Evolutionary conservation across 176 grass and related monocot species (phyloP).

Genomic region (Rhipidocladum racemiflorum): DNA sequence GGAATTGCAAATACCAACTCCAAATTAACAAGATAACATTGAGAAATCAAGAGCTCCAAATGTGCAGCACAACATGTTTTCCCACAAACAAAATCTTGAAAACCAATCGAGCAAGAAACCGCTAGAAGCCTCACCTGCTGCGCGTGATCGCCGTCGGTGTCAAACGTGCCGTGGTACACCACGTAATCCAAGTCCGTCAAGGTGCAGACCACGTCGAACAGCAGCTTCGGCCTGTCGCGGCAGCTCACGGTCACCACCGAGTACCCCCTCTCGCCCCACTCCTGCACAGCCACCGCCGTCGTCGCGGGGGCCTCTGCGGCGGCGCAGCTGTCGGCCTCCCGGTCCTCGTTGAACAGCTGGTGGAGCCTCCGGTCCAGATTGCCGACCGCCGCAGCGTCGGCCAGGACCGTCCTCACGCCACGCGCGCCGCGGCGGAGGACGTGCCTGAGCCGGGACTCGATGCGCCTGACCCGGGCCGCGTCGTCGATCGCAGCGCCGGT

Average conservation of each 20-base stretch:
- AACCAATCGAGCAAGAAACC: background rate
- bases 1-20: background rate
- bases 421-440: constrained; percentile 62
- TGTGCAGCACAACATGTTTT: background rate
- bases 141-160: constrained; percentile 69
- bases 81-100: background rate
- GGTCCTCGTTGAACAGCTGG: constrained; percentile 73
- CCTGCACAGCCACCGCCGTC: constrained; percentile 56
- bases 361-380: constrained; percentile 77
- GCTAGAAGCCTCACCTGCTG: constrained; percentile 52
- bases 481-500: constrained; percentile 51
- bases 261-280: constrained; percentile 70
- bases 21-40: constrained; percentile 8
- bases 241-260: constrained; percentile 82
- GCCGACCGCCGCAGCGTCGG: constrained; percentile 16
- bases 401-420: constrained; percentile 45
- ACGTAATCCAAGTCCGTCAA: constrained; percentile 93
- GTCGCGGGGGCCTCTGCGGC: background rate
- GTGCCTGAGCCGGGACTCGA: constrained; percentile 59
- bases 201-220: constrained; percentile 92
- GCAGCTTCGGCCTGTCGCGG: constrained; percentile 75
- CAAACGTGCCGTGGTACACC: constrained; percentile 79
- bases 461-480: constrained; percentile 37
- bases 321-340: constrained; percentile 34
- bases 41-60: background rate